Percentiles rank a stretch among this genome's conserved stretches.
These are phyloP conservation scores for Evernia prunastri DNA, from an alignment of 495 filamentous ascomycete species.

Conservation along the genomic window DNA sequence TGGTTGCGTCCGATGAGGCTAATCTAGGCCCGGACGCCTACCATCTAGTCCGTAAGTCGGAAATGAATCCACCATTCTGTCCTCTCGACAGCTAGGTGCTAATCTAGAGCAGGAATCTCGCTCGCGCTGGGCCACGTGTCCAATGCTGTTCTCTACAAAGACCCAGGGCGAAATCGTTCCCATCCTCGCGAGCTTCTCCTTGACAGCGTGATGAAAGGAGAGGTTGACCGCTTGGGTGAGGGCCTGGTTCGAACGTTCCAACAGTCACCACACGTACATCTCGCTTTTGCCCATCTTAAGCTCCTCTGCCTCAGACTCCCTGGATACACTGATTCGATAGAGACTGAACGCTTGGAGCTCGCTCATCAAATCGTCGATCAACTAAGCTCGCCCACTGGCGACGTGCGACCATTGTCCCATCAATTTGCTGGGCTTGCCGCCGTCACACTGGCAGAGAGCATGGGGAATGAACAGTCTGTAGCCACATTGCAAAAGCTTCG, in stretches of 20 bases:
- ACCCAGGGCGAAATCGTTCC: conserved; percentile 1
- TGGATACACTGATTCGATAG: not conserved
- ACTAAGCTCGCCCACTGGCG: not conserved
- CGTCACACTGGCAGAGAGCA: not conserved
- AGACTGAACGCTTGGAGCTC: not conserved
- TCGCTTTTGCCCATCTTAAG: not conserved
- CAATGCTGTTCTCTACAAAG: not conserved
- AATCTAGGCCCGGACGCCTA: conserved; percentile 35
- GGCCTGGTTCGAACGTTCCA: not conserved
- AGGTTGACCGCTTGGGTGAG: not conserved
- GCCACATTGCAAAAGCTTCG: conserved; percentile 1
- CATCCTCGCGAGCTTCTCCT: conserved; percentile 5
- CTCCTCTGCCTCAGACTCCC: not conserved
- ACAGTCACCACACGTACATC: not conserved
- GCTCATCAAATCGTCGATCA: not conserved
- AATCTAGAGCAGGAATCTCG: conserved; percentile 3
- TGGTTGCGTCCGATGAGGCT: conserved; percentile 40
- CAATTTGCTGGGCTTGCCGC: conserved; percentile 1
- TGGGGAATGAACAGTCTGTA: not conserved
- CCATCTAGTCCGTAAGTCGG: conserved; percentile 53
- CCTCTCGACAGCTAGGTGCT: not conserved
- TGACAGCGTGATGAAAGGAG: not conserved
- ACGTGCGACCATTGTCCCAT: not conserved
- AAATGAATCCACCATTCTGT: not conserved
- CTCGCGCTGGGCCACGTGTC: conserved; percentile 12